Conservation (phyloP, 2,329 filamentous ascomycete genomes). For the Alternaria hordeiaustralica region DNA sequence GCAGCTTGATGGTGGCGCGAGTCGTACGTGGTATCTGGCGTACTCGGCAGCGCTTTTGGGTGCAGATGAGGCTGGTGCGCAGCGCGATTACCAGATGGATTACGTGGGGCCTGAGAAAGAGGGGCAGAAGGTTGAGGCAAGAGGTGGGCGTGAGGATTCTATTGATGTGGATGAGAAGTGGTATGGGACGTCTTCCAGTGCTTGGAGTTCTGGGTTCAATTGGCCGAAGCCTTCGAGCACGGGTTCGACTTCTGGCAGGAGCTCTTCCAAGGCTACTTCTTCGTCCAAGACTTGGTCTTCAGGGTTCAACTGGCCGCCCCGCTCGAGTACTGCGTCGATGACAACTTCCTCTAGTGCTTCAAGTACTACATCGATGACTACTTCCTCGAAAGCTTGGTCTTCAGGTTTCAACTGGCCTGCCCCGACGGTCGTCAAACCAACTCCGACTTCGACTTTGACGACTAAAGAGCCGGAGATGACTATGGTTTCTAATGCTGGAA, state of each 20-base stretch:
- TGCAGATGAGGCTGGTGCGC: neutral
- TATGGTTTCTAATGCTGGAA: neutral
- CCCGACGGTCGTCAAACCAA: neutral
- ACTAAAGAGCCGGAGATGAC: neutral
- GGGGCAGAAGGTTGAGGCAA: neutral
- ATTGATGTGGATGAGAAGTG: neutral
- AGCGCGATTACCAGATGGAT: neutral
- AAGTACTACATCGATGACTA: neutral
- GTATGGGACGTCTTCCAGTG: neutral
- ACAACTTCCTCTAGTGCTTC: neutral
- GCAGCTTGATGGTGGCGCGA: constrained; percentile 81
- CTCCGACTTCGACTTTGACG: neutral
- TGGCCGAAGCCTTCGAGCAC: neutral
- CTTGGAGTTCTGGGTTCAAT: neutral
- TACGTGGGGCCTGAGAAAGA: neutral
- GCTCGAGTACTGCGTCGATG: neutral
- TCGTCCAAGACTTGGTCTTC: neutral
- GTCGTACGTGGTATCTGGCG: constrained; percentile 49
- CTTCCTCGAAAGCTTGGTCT: neutral
- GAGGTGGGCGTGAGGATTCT: neutral
- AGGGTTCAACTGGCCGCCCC: neutral
- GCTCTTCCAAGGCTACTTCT: neutral
- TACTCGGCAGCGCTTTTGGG: constrained; percentile 42
- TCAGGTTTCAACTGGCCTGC: neutral
- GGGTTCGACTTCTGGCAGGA: neutral